phyloP scores from a whole-genome alignment of 192 early-diverging fungal species.

The Diversispora epigaea region DNA sequence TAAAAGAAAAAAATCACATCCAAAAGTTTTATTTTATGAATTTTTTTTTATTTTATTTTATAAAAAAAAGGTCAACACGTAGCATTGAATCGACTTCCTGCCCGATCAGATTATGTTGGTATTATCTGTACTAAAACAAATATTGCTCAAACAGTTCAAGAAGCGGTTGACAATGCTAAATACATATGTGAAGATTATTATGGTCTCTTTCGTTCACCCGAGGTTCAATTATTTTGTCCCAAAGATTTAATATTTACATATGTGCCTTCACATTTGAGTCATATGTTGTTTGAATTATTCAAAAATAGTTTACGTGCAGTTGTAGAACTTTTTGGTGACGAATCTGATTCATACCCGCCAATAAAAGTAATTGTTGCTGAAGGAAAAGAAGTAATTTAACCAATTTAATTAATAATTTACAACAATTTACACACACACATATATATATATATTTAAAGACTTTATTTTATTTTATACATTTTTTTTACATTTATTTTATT shows the following conservation, averaged over 20 bases:
- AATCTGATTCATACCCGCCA: slow-evolving; percentile 84
- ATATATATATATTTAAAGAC: no score
- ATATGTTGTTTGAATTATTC: slow-evolving; percentile 96
- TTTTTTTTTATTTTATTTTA: no score
- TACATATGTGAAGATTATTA: slow-evolving; percentile 91
- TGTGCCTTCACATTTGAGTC: slow-evolving; percentile 91
- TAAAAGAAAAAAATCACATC: no score
- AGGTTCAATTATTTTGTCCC: slow-evolving; percentile 72
- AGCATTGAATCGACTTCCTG: slow-evolving; percentile 63
- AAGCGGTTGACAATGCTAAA: slow-evolving; percentile 88
- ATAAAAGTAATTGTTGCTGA: slow-evolving; percentile 90
- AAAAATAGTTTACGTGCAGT: slow-evolving; percentile 96
- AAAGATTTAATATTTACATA: slow-evolving; percentile 92
- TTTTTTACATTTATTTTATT: slow-evolving; percentile 3
- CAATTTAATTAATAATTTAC: no score
- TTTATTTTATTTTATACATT: not conserved
- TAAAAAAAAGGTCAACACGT: slow-evolving; percentile 64
- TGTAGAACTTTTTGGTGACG: slow-evolving; percentile 85
- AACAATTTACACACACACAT: no score
- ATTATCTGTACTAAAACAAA: slow-evolving; percentile 91
- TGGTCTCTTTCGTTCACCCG: slow-evolving; percentile 76
- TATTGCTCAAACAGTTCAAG: slow-evolving; percentile 76
- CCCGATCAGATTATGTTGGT: slow-evolving; percentile 80
- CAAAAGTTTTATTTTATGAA: no score
- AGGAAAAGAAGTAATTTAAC: slow-evolving; percentile 62